These are phyloP conservation scores for Fagus sylvatica DNA, from an alignment of 306 rosid species.

Conservation along the genomic window DNA sequence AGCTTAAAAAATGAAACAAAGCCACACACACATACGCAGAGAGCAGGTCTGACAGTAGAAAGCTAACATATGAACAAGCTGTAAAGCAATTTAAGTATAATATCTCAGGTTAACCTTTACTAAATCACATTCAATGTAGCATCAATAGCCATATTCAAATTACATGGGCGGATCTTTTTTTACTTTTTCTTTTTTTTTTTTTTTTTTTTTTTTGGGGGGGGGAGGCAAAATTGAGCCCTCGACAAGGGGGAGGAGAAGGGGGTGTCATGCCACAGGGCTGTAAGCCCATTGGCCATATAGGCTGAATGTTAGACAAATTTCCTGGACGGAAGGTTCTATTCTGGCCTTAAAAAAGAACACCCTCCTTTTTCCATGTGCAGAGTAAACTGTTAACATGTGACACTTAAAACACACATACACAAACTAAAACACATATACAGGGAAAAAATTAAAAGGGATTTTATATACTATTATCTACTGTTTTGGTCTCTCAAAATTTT, in stretches of 20 bases:
- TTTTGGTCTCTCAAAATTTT: neutral
- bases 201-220: no score
- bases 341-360: neutral
- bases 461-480: neutral
- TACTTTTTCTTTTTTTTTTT: no score
- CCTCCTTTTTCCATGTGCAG: neutral
- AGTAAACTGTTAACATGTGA: neutral
- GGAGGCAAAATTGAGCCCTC: no score
- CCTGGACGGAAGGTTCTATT: neutral
- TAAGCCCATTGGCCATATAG: no score
- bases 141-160: neutral
- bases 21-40: neutral
- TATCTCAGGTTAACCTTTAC: slow-evolving; percentile 19
- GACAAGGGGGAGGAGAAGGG: no score
- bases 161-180: neutral
- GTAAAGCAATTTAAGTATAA: neutral
- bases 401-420: neutral
- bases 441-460: neutral
- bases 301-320: neutral
- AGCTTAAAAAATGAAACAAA: slow-evolving; percentile 23
- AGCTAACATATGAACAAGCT: slow-evolving; percentile 2
- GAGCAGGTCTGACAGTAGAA: neutral
- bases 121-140: neutral
- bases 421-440: neutral
- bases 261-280: no score